Conservation (phyloP, 306 rosid species). For the Lathyrus tuberosus region DNA sequence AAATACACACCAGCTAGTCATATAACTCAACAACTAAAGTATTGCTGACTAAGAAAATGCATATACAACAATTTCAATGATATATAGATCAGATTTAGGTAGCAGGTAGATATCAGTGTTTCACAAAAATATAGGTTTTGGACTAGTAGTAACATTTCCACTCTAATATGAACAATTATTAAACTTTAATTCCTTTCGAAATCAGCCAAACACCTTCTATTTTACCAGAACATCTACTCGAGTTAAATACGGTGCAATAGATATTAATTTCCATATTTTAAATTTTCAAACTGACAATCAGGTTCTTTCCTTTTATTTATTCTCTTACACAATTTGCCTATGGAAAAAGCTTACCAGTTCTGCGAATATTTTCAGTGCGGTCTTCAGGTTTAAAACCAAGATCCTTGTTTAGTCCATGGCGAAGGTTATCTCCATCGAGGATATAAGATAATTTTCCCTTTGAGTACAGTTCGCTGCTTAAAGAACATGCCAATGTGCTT, state of each 20-base stretch:
- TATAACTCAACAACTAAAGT: conserved; percentile 20
- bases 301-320: conserved; percentile 9
- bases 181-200: no score
- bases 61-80: conserved; percentile 4
- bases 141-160: no score
- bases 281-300: conserved; percentile 17
- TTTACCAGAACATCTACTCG: no score
- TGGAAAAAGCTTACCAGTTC: conserved; percentile 65
- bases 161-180: no score
- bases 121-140: no score
- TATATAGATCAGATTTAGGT: conserved; percentile 6
- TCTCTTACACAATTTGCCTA: conserved; percentile 17
- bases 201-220: no score
- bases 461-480: conserved; percentile 63
- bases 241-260: no score
- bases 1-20: conserved; percentile 10
- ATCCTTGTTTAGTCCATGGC: conserved; percentile 83
- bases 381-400: conserved; percentile 78
- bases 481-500: conserved; percentile 80
- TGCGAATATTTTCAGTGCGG: conserved; percentile 81
- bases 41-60: background rate
- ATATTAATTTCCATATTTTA: no score
- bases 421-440: conserved; percentile 90
- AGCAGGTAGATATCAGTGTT: no score
- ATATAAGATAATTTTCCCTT: conserved; percentile 75